These are phyloP conservation scores for Colletotrichum sp. DNA, from an alignment of 2,329 filamentous ascomycete species.

Conservation along the genomic window DNA sequence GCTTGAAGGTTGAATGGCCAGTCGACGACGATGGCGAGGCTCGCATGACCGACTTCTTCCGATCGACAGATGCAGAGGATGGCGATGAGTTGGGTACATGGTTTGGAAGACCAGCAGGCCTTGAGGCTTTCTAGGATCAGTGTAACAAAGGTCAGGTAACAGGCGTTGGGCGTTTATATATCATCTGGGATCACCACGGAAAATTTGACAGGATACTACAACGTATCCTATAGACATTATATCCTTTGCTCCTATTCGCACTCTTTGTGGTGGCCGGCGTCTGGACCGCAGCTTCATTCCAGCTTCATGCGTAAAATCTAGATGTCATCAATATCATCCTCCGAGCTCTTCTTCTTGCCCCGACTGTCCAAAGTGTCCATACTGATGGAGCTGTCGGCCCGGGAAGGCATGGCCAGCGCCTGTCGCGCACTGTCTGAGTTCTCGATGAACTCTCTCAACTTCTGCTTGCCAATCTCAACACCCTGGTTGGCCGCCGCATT, in stretches of 20 bases:
- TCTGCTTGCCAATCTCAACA: slow-evolving; percentile 88
- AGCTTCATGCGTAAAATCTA: slow-evolving; percentile 29
- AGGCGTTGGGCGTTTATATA: not conserved
- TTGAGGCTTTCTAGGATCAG: slow-evolving; percentile 67
- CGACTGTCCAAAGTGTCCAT: slow-evolving; percentile 65
- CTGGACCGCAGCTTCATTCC: slow-evolving; percentile 2
- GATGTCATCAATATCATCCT: slow-evolving; percentile 65
- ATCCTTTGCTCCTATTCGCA: slow-evolving; percentile 14
- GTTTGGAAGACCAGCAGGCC: slow-evolving; percentile 77
- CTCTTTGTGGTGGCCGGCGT: not conserved
- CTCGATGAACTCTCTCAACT: slow-evolving; percentile 87
- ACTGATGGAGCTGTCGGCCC: slow-evolving; percentile 54
- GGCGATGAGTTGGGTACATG: slow-evolving; percentile 75
- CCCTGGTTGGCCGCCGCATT: slow-evolving; percentile 89
- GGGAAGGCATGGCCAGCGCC: slow-evolving; percentile 75
- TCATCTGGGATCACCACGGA: not conserved
- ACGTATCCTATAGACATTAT: slow-evolving; percentile 18
- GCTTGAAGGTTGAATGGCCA: slow-evolving; percentile 83
- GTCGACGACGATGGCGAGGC: slow-evolving; percentile 71
- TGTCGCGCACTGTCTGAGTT: slow-evolving; percentile 84
- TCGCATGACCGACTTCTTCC: slow-evolving; percentile 79
- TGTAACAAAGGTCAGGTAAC: not conserved
- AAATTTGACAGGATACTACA: not conserved
- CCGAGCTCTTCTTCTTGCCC: slow-evolving; percentile 53
- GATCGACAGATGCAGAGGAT: slow-evolving; percentile 43